Evolutionary conservation across 176 grass and related monocot species (phyloP).

Genomic region (Luzula sylvatica): DNA sequence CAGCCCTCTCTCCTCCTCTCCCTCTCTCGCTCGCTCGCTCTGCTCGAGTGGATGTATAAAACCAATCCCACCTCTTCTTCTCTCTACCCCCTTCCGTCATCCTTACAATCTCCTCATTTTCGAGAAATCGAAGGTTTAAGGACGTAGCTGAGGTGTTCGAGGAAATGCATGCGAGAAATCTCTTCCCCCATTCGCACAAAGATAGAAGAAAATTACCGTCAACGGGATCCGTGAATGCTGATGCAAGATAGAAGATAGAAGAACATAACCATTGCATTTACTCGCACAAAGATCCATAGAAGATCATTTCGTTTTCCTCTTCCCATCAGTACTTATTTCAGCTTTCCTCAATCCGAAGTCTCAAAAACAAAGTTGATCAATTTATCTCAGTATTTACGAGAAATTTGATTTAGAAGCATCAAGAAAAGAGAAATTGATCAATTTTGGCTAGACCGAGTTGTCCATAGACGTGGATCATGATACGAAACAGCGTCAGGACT

Average conservation of each 20-base stretch:
- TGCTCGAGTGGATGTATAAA: conserved; percentile 50
- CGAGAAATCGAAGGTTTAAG: conserved; percentile 50
- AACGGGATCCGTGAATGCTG: conserved; percentile 42
- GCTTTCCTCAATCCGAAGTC: conserved; percentile 3
- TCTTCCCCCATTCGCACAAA: conserved; percentile 64
- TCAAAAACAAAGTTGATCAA: background rate
- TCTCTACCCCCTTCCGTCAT: conserved; percentile 30
- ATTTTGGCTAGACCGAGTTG: conserved; percentile 68
- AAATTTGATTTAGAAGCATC: background rate
- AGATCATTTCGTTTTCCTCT: conserved; percentile 18
- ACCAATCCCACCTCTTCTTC: conserved; percentile 14
- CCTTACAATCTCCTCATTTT: conserved; percentile 82
- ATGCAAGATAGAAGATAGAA: conserved; percentile 24
- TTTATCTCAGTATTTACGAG: background rate
- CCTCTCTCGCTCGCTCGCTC: conserved; percentile 54
- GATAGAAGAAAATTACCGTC: conserved; percentile 36
- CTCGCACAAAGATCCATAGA: conserved; percentile 15
- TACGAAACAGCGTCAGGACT: conserved; percentile 73
- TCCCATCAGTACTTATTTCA: conserved; percentile 6
- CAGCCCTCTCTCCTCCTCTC: conserved; percentile 65
- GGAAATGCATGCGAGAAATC: conserved; percentile 47
- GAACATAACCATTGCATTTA: conserved; percentile 21
- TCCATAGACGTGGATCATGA: conserved; percentile 76
- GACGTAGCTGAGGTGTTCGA: conserved; percentile 76
- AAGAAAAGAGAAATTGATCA: no score